Evolutionary conservation across 2,329 filamentous ascomycete species (phyloP).

Genomic region (Pleochaeta shiraiana): DNA sequence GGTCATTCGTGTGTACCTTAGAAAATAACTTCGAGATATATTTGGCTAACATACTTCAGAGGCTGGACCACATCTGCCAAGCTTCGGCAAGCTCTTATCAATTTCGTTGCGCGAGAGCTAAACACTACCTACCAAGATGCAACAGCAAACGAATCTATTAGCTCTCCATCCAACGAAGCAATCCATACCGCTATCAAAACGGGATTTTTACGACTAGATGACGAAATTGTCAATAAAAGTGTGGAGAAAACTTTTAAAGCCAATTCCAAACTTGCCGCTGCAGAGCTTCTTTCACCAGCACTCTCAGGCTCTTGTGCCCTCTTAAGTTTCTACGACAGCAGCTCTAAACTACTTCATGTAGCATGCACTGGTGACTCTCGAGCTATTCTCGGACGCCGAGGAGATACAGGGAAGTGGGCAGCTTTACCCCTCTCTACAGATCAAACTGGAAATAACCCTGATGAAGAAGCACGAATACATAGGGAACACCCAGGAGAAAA

Average conservation of each 20-base stretch:
- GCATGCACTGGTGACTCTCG: slow-evolving; percentile 95
- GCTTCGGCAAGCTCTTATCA: slow-evolving; percentile 77
- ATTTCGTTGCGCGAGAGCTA: slow-evolving; percentile 77
- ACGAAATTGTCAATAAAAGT: slow-evolving; percentile 88
- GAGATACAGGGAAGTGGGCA: slow-evolving; percentile 67
- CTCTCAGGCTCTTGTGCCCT: slow-evolving; percentile 94
- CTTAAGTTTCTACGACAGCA: slow-evolving; percentile 86
- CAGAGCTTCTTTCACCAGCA: slow-evolving; percentile 78
- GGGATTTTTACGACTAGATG: slow-evolving; percentile 69
- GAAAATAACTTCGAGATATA: too few species aligned
- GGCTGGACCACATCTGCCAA: slow-evolving; percentile 98
- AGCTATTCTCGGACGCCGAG: slow-evolving; percentile 69
- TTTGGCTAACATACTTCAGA: slow-evolving; percentile 24
- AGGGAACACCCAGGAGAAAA: slow-evolving; percentile 77
- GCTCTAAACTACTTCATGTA: slow-evolving; percentile 69
- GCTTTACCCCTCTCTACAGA: slow-evolving; percentile 79
- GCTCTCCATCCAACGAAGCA: slow-evolving; percentile 50
- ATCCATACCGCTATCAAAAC: slow-evolving; percentile 85
- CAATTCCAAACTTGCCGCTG: slow-evolving; percentile 74
- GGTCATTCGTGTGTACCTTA: slow-evolving; percentile 61
- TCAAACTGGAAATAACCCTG: slow-evolving; percentile 76
- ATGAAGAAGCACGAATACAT: slow-evolving; percentile 63
- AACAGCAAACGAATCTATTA: slow-evolving; percentile 27
- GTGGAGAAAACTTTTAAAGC: slow-evolving; percentile 79
- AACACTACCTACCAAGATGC: slow-evolving; percentile 78